Base-by-base conservation (phyloP, 2,329 filamentous ascomycete species). In the Sclerotinia borealis region DNA sequence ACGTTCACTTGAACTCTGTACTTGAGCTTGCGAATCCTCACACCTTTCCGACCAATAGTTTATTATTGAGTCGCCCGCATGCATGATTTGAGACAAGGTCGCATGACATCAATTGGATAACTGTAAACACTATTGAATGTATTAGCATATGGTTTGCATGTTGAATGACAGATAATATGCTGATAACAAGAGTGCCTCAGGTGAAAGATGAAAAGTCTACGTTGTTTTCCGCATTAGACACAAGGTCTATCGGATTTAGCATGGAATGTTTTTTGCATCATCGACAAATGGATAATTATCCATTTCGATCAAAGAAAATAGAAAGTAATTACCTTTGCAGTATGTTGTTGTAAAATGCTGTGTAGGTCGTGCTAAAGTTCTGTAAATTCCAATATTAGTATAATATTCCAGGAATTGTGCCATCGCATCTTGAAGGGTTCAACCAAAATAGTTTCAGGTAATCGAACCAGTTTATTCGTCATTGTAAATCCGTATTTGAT, bases 171-270 rank as follows among this genome's bases (percentile, higher is more conserved):
- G 25, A 37, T 61, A 51, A 63, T 36, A 59, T 50, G 19, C 29
- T 29, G 17, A 36, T 49, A 27, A 11, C 15, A 37, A 37, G 15
- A 48, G 45, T 39, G 78, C 77, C 77, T 91, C 88, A 91, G 87
- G 83, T 83, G 87, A 90, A 90, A 90, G 88, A 90, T 91, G 88
- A 91, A 91, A 90, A 90, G 87, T 83, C 85, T 83, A 82, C 79
- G 73, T 71, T 81, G 84, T 80, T 78, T 79, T 89, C 85, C 83
- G 89, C 84, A 86, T 84, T 73, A 72, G 72, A 69, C 71, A 72
- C 69, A 63, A 71, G 69, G 69, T 67, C 78, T 85, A 31, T 91
- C 87, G 81, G 88, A 79, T 85, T 90, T 90, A 90, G 87, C 87
- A 90, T 89, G 85, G 86, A 89, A 87, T 62, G 60, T 62, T 62